Base-by-base conservation (phyloP, 305 asterid genomes). In the Fraxinus floribunda region DNA sequence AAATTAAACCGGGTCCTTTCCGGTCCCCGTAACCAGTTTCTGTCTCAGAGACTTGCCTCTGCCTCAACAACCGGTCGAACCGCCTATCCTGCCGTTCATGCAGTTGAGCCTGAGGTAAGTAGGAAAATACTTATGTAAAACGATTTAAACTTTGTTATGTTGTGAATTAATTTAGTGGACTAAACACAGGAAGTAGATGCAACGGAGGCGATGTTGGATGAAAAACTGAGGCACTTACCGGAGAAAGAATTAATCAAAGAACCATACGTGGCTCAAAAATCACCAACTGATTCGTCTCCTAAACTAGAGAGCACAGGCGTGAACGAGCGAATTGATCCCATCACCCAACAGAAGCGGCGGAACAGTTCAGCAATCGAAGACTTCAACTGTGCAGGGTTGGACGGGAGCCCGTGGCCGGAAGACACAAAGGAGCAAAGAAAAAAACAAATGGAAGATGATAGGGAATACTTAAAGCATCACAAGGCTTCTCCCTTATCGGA, bases 401-500 rank as follows among this genome's bases (percentile, higher is more conserved):
- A 91, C 75, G 93, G 90, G 16, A 83, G 90, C 38, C 94, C 97
- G 1, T 90, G 91, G 92, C 91, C 92, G 0, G 91, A 84, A 1
- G 90, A 85, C 10, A 41, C 6, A 13, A 79, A 75, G 24, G 30
- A 24, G 1, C 89, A 90, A 46, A 79, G 89, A 32, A 76, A 77
- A 1, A 91, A 89, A n/a, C 86, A 90, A 16, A 87, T 36, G 34
- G 86, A 79, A 29, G 96, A 91, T 1, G 87, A 94, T 1, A 86
- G 0, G 80, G 91, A 89, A 84, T 91, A 90, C 16, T 93, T 80
- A 81, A 79, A 82, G 86, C 89, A 91, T 79, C 97, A 83, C 81
- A 89, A 91, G 66, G 97, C 98, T 5, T 92, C 97, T 0, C 93
- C 97, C 15, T 80, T 93, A 52, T 85, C 97, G 18, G 95, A 89